Evolutionary conservation across 225 moss, liverwort and hornwort species (phyloP), one percentile per base, ranked within the genome.

Genomic region (Pseudoscleropodium purum): DNA sequence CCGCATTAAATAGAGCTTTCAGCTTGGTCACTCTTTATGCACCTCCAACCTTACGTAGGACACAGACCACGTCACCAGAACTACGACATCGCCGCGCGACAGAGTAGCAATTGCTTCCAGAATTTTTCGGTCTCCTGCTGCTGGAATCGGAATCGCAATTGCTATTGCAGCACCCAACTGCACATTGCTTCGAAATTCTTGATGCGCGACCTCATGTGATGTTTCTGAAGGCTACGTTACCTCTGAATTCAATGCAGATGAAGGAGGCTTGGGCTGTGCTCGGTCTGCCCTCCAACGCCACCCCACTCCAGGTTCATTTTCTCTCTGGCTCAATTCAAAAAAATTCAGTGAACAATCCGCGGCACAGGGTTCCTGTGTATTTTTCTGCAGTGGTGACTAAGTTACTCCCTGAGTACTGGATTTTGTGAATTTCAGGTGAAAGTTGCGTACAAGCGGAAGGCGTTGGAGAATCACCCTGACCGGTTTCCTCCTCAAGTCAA

Each of bases 381-480:
- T 65, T 39, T 59, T 5, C 59, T 63, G 72, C 30, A n/a, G 18
- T 29, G 39, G 39, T 63, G 73, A n/a, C 6, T 24, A n/a, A n/a
- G n/a, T n/a, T n/a, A 43, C 29, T 39, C 51, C 15, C 73, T 89
- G 77, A 66, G 65, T 30, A 7, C 57, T 73, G 88, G 62, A 31
- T 47, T 68, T 49, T 39, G 26, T 83, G 47, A 63, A 79, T 91
- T 65, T 31, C 84, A 94, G 94, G 86, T 94, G 36, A 94, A 92
- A 85, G 66, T 83, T 68, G 94, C 92, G 16, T 93, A 94, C 72
- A 94, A 94, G 89, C 90, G 88, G 77, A 94, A 94, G 89, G 94
- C 94, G 31, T 85, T 94, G 33, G 93, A 94, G 89, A 93, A 92
- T 91, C 94, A 94, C 65, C 94, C 94, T 15, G 93, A 94, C 88